Percentiles rank a stretch among this genome's conserved stretches.
Conservation (phyloP, 306 rosid genomes). For the Quercus variabilis region DNA sequence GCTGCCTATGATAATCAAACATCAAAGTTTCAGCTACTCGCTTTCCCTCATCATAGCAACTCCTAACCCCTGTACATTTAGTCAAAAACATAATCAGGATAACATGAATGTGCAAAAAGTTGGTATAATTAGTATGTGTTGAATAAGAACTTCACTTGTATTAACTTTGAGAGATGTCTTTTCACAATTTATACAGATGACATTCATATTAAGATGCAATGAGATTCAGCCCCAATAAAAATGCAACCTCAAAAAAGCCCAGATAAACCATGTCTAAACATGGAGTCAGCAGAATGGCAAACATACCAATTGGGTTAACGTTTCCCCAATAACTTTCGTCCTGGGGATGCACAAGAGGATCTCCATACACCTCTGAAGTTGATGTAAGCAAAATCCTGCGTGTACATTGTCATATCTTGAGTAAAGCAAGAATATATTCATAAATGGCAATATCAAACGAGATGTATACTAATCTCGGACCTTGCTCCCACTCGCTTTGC, state of each 20-base stretch:
- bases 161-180: neutral
- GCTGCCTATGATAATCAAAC: slow-evolving; percentile 99
- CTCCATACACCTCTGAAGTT: slow-evolving; percentile 95
- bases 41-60: slow-evolving; percentile 98
- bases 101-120: neutral
- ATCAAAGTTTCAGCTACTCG: slow-evolving; percentile 98
- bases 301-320: slow-evolving; percentile 89
- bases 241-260: neutral
- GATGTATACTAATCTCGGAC: slow-evolving; percentile 23
- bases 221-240: neutral
- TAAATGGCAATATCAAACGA: neutral
- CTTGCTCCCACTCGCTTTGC: slow-evolving; percentile 99
- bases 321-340: slow-evolving; percentile 95
- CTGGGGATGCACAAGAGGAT: slow-evolving; percentile 94
- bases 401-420: slow-evolving; percentile 11
- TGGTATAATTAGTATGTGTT: neutral
- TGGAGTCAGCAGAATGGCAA: neutral
- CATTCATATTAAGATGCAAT: neutral
- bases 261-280: neutral
- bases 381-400: slow-evolving; percentile 94
- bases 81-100: neutral
- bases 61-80: slow-evolving; percentile 71
- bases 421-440: neutral
- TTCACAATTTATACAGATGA: neutral
- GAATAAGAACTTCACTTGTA: neutral